Evolutionary conservation across 2,329 filamentous ascomycete species (phyloP).

Genomic region (Aspergillus sp.): DNA sequence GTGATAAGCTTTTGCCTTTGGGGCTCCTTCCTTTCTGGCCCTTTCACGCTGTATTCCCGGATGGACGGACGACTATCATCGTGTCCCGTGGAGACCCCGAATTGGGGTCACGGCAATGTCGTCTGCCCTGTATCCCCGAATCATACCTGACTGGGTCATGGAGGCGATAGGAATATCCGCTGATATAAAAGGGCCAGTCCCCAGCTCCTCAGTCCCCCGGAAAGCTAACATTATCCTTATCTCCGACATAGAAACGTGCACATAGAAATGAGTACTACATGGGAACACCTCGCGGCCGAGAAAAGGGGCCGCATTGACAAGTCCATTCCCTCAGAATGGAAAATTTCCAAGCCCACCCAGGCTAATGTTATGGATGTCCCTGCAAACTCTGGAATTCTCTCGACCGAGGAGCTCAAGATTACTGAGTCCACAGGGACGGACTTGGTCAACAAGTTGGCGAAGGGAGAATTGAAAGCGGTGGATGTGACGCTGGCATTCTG

Average conservation of each 20-base stretch:
- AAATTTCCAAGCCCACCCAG: conserved; percentile 4
- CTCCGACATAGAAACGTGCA: background rate
- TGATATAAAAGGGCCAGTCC: background rate
- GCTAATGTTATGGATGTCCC: conserved; percentile 10
- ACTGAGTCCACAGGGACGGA: conserved; percentile 11
- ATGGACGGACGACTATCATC: background rate
- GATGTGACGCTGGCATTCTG: conserved; percentile 26
- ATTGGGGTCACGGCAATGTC: background rate
- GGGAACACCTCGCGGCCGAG: conserved; percentile 14
- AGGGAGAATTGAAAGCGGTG: conserved; percentile 1
- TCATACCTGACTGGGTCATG: background rate
- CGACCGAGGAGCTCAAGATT: conserved; percentile 11
- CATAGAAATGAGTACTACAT: conserved; percentile 1
- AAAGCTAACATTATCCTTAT: background rate
- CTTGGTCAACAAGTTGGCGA: conserved; percentile 7
- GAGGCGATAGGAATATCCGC: background rate
- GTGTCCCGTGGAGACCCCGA: background rate
- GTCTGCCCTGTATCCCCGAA: background rate
- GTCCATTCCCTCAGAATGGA: conserved; percentile 14
- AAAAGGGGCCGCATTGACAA: conserved; percentile 12
- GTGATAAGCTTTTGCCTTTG: too few species aligned
- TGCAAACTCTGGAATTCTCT: conserved; percentile 8
- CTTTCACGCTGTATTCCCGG: background rate
- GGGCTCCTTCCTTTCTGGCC: too few species aligned
- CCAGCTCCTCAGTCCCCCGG: background rate